A percentile compares a stretch with the other conserved stretches of the same genome.
Evolutionary conservation across 169 alveolate genomes (phyloP).

Genomic region (Amoebophrya sp.): DNA sequence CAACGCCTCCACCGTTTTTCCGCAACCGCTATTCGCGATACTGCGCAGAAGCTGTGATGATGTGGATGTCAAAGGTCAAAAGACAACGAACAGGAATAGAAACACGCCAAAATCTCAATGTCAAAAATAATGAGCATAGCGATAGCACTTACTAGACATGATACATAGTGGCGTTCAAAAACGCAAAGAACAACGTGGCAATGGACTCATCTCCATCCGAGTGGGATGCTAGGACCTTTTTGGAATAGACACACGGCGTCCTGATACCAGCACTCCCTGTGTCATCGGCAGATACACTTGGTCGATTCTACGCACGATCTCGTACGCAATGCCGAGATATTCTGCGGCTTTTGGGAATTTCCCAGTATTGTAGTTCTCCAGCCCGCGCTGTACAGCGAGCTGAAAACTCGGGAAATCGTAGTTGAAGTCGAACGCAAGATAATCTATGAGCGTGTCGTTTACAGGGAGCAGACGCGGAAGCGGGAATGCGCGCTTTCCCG

Average conservation of each 20-base stretch:
- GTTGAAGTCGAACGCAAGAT: neutral
- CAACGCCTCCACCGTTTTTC: neutral
- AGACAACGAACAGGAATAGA: too few relatives aligned
- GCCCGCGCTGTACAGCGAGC: neutral
- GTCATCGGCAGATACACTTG: neutral
- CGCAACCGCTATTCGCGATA: neutral
- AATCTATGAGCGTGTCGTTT: neutral
- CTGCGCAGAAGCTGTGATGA: neutral
- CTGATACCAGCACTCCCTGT: neutral
- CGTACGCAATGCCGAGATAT: neutral
- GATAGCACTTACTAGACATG: too few relatives aligned
- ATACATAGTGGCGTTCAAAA: too few relatives aligned
- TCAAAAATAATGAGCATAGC: too few relatives aligned
- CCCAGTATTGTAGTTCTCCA: neutral
- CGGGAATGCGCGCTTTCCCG: neutral
- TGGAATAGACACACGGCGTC: too few relatives aligned
- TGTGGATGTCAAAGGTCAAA: too few relatives aligned
- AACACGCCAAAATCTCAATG: too few relatives aligned
- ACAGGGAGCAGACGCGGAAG: neutral
- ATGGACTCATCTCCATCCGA: too few relatives aligned
- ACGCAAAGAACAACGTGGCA: too few relatives aligned
- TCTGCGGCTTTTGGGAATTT: neutral
- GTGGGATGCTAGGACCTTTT: too few relatives aligned
- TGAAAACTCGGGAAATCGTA: neutral
- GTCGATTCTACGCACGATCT: neutral